These are phyloP conservation scores for Russula earlei DNA, from an alignment of 768 basidiomycete genomes.

Conservation along the genomic window DNA sequence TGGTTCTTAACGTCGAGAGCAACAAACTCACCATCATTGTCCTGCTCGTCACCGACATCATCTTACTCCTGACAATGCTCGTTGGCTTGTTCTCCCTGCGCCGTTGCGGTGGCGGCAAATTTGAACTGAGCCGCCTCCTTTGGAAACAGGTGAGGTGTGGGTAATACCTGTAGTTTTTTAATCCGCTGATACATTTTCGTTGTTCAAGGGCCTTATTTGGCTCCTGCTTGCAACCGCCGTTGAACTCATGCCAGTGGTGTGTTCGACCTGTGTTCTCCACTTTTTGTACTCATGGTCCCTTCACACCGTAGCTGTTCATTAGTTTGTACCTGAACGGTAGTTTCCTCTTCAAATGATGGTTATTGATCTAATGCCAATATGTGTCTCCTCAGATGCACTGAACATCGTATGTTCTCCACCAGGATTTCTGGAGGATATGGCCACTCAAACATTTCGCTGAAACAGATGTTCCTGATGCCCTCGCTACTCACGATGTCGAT, in stretches of 20 bases:
- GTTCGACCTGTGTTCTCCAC: background rate
- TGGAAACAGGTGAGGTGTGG: background rate
- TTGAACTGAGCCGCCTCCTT: background rate
- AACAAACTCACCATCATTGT: background rate
- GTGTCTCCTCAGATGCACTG: background rate
- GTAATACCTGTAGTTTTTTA: background rate
- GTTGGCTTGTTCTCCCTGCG: background rate
- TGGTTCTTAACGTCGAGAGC: background rate
- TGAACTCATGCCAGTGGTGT: background rate
- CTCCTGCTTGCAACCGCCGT: background rate
- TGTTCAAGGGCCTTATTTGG: background rate
- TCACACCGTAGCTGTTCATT: background rate
- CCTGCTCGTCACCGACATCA: background rate
- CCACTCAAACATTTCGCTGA: background rate
- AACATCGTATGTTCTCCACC: background rate
- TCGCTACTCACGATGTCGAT: background rate
- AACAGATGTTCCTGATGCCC: background rate
- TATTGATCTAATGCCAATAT: background rate
- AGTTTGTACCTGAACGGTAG: background rate
- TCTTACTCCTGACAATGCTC: background rate
- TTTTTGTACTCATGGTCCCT: background rate
- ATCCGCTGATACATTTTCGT: background rate
- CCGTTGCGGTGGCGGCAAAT: background rate
- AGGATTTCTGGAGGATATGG: background rate
- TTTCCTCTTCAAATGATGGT: background rate